These are phyloP conservation scores for Fusarium beomiforme DNA, from an alignment of 2,329 filamentous ascomycete genomes.

Conservation along the genomic window DNA sequence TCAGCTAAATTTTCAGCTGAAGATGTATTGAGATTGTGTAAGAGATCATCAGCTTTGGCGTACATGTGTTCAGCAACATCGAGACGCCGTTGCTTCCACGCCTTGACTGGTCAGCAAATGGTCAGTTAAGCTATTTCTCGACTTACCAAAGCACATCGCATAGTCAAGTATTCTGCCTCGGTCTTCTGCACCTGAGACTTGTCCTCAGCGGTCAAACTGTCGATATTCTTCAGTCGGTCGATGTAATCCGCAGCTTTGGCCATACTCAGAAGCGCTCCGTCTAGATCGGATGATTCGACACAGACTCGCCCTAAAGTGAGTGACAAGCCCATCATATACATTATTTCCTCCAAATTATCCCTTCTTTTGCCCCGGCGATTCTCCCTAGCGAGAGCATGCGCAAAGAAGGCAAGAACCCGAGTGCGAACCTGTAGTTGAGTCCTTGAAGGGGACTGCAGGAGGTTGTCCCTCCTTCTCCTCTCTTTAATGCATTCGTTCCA, in stretches of 20 bases:
- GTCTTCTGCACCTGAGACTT: conserved; percentile 46
- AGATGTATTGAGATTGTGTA: conserved; percentile 54
- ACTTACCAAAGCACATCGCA: conserved; percentile 73
- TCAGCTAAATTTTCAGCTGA: conserved; percentile 72
- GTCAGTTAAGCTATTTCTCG: neutral
- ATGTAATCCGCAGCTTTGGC: conserved; percentile 70
- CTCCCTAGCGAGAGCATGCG: conserved; percentile 68
- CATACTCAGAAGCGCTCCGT: conserved; percentile 68
- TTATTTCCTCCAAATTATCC: conserved; percentile 49
- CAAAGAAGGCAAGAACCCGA: conserved; percentile 70
- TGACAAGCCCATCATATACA: conserved; percentile 72
- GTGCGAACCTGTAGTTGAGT: conserved; percentile 50
- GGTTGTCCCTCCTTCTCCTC: conserved; percentile 42
- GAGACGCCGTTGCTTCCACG: conserved; percentile 77
- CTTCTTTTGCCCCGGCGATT: conserved; percentile 40
- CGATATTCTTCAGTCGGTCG: conserved; percentile 28
- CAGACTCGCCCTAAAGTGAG: conserved; percentile 69
- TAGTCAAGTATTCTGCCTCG: conserved; percentile 70
- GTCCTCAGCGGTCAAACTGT: neutral
- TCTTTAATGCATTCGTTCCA: conserved; percentile 74
- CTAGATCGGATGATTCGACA: conserved; percentile 63
- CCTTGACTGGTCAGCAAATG: conserved; percentile 56
- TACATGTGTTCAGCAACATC: conserved; percentile 86
- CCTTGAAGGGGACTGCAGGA: conserved; percentile 31
- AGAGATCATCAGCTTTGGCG: conserved; percentile 61